Base-by-base conservation (phyloP, 768 basidiomycete genomes). In the Tremella yokohamensis region DNA sequence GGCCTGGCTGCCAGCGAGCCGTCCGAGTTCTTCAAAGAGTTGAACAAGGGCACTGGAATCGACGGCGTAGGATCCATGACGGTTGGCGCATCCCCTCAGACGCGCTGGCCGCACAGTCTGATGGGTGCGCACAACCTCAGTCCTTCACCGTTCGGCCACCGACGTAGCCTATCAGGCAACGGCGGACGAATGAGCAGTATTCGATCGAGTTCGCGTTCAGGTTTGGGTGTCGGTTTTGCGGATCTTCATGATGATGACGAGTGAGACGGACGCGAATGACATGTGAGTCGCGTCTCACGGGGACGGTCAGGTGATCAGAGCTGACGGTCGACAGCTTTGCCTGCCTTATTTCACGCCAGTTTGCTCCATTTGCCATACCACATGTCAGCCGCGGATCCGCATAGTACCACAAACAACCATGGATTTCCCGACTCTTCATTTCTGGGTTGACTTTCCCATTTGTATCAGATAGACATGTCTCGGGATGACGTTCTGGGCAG, bases 111-210 rank as follows among this genome's bases (percentile, higher is more conserved):
- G 8, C 65, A 66, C 52, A 61, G 49, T 1, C 40, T 69, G 12
- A 18, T 69, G 42, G 68, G 65, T 16, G 60, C 64, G 8, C 64
- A 66, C 40, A 66, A 63, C 44, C 24, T 69, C 22, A 40, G 29
- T n/a, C 68, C 68, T 1, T 66, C 64, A 37, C 68, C 68, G 20
- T 70, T 70, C 42, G 65, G 65, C 29, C 66, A 68, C 50, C 54
- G 57, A n/a, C 29, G 66, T 34, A 61, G 48, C 37, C 15, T 68
- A 25, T 54, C 51, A 19, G 63, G 60, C 18, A 64, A 64, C 47
- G 62, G 61, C 8, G 42, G 42, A 8, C n/a, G 42, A 49, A 16
- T 68, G 39, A 57, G 57, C 29, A 59, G 59, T 37, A 60, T 64
- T 51, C 49, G 66, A 37, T 56, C 53, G 13, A 64, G 63, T 34